Evolutionary conservation across 768 basidiomycete genomes (phyloP).

Genomic region (Gymnopilus junonius): DNA sequence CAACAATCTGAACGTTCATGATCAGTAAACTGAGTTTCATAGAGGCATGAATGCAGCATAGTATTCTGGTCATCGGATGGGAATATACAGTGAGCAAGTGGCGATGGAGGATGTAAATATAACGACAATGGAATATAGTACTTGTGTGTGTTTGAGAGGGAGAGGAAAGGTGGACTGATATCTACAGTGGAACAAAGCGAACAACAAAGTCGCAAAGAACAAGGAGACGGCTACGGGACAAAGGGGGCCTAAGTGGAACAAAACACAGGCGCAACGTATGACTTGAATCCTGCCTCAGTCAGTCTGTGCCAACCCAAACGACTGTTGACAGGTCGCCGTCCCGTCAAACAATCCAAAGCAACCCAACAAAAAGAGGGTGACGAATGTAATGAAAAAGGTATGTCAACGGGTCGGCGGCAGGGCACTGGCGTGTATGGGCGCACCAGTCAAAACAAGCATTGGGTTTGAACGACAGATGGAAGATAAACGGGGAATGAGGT

Average conservation of each 20-base stretch:
- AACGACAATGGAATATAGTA: not conserved
- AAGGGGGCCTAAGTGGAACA: not conserved
- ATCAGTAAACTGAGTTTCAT: not conserved
- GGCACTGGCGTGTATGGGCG: conserved; percentile 5
- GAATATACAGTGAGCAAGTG: conserved; percentile 1
- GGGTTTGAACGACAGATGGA: not conserved
- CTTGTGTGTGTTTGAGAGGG: not conserved
- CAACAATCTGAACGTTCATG: no score
- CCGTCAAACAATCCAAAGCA: not conserved
- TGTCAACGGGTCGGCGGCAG: not conserved
- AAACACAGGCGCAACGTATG: not conserved
- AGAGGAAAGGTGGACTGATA: not conserved
- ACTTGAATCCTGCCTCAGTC: no score
- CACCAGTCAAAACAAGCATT: not conserved
- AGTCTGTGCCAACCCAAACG: not conserved
- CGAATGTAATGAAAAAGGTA: not conserved
- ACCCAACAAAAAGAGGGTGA: not conserved
- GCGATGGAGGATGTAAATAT: not conserved
- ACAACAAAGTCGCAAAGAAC: not conserved
- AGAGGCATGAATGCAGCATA: not conserved
- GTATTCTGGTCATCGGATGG: not conserved
- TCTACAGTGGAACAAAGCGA: not conserved
- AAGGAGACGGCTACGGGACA: not conserved
- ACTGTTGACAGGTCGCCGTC: not conserved
- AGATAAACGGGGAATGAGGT: not conserved